Base-by-base conservation (phyloP, 2,329 filamentous ascomycete genomes). In the Trichophyton schoenleinii region DNA sequence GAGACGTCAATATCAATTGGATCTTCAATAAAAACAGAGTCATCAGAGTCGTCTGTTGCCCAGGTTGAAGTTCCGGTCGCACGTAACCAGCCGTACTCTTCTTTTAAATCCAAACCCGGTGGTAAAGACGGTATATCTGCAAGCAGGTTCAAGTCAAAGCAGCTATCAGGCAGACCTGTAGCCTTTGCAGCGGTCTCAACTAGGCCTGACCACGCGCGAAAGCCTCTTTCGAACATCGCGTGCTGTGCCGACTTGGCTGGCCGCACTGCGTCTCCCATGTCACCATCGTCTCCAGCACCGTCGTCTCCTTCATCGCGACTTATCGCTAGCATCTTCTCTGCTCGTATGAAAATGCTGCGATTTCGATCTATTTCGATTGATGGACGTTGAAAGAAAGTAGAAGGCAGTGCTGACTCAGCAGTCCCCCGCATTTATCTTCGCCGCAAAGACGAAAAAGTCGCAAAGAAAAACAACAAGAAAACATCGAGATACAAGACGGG, bases 1-100 rank as follows among this genome's bases (percentile, higher is more conserved):
- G 62, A 63, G 20, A 63, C 15, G n/a, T 31, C 22, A 25, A 63
- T 44, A 36, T 63, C 44, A 38, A 63, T 31, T 38, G 7, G 31
- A 48, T 59, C n/a, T 44, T 42, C 59, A 59, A 61, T 58, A 11
- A 5, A 42, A 46, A 36, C 44, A 31, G 9, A 13, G 42, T 25
- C 44, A 46, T 9, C 25, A 49, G 11, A 41, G 49, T n/a, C 57
- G 25, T 31, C 57, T 38, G 46, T 59, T 55, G 25, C 34, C 42
- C 53, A 61, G 36, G 55, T 55, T 18, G 59, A 61, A 22, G 42
- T 61, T 28, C 62, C 62, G 2, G 22, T 59, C 9, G 44, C 62
- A 25, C 38, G 48, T 34, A 63, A 48, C 15, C 38, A 15, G 38
- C 34, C 44, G n/a, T 44, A 15, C 4, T 20, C 8, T 20, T 28